Base-by-base conservation (phyloP, 768 basidiomycete genomes). In the Russula foetens region DNA sequence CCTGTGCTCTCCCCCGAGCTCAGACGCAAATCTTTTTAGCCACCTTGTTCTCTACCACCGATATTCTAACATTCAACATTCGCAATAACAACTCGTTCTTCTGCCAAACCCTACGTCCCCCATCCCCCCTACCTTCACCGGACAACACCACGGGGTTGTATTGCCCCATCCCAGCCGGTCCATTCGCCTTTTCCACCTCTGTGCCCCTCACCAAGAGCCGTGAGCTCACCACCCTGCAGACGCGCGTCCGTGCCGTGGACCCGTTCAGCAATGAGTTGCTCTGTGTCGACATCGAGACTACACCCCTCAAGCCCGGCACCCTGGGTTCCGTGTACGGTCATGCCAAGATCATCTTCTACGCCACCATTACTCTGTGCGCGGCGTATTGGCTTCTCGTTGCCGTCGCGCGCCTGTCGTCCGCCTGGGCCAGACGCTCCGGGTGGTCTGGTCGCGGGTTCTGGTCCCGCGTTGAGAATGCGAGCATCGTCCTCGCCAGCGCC, bases 401-500 rank as follows among this genome's bases (percentile, higher is more conserved):
- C n/a, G 67, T 82, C 26, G 94, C 90, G 5, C 81, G 96, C 45
- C 78, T 93, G 28, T 79, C 83, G 15, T 90, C 93, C 9, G 93
- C 95, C 0, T 94, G 90, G 91, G 80, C 84, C 35, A 79, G 92
- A 63, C 88, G 88, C 38, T 74, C 75, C 55, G 74, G 81, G 44
- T 75, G 85, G 68, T 77, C 81, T 31, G 82, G 82, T 44, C 75
- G 78, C 35, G 82, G 86, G 29, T 60, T 86, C 56, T 84, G 89
- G 86, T 74, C 83, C 47, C 80, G 86, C 68, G 77, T 89, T 15
- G 87, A 94, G 69, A 89, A 89, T 72, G 84, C 84, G 8, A 91
- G 94, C 7, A 92, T 92, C 67, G 86, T 98, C 67, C 74, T 96
- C 43, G 90, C 92, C 21, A 95, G 94, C 73, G 92, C 94, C 0